phyloP scores from a whole-genome alignment of 305 asterid species.

The Solanum hybrid region DNA sequence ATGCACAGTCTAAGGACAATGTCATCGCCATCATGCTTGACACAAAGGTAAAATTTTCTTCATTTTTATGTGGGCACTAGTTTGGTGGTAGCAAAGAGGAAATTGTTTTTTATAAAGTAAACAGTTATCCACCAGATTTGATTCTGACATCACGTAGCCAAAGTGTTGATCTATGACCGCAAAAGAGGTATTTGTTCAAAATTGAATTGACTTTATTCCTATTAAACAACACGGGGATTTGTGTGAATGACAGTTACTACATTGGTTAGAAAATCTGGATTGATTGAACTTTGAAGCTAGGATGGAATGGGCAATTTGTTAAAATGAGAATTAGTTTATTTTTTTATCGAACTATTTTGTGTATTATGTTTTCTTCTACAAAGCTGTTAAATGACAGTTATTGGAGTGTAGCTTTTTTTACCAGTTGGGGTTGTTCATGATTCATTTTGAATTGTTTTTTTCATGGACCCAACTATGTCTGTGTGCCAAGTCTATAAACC shows the following conservation, averaged over 20 bases:
- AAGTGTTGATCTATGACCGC: background rate
- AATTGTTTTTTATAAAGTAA: background rate
- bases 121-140: background rate
- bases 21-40: constrained; percentile 98
- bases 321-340: background rate
- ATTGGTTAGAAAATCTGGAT: background rate
- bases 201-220: background rate
- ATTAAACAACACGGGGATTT: background rate
- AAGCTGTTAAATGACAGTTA: background rate
- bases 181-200: background rate
- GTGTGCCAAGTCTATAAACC: background rate
- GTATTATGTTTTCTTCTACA: background rate
- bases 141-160: background rate
- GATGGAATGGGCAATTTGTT: background rate
- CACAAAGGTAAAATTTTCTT: constrained; percentile 64
- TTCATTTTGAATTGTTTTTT: background rate
- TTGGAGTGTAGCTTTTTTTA: background rate
- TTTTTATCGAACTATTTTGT: background rate
- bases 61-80: background rate
- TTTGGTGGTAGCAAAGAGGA: background rate
- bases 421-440: background rate
- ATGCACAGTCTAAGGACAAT: constrained; percentile 76
- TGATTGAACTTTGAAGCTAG: background rate
- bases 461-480: background rate
- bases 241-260: background rate